Evolutionary conservation across 1,284 basidiomycete genomes (phyloP), one percentile per base, ranked within the genome.

Genomic region (Marasmius tenuissimus): DNA sequence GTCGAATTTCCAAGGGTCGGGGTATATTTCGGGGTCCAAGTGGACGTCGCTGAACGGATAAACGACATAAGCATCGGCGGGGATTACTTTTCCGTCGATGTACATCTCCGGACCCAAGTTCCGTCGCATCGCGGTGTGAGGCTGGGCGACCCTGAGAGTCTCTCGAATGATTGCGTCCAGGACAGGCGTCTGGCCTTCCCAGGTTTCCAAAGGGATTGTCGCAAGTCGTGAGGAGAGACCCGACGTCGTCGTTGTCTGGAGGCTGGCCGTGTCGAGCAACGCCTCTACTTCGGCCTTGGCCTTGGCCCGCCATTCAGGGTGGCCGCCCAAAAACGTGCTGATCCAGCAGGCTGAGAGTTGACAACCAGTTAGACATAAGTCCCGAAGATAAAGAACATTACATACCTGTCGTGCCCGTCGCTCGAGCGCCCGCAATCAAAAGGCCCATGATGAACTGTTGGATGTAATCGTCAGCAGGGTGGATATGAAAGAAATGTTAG

Each of bases 1-100:
- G 74, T 91, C 85, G 69, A 90, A 92, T 66, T 76, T 82, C 86
- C 86, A 89, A 45, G 89, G 89, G 70, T 91, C 82, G 40, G 85
- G 83, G 71, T 91, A 92, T 35, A 92, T 71, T 64, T 81, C 78
- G 40, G 85, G 78, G 72, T 91, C 81, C 52, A 92, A 82, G 73
- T 92, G 89, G 37, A 90, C 86, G 69, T 89, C 87, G 70, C 85
- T 87, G 73, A 90, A 90, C 50, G 89, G 89, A 74, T 91, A 92
- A 56, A 91, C 79, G 58, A 90, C 82, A 69, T 88, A 91, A 58
- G 87, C 82, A 59, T 88, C 90, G 14, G 84, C 84, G 38, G 88
- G 88, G 37, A 91, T 82, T 22, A 80, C 74, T 72, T 85, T 86
- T 58, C 83, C 83, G 71, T 85, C 83, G 64, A 91, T 85, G 68